Base-by-base conservation (phyloP, 208 protist species). In the Acanthamoeba triangularis region DNA sequence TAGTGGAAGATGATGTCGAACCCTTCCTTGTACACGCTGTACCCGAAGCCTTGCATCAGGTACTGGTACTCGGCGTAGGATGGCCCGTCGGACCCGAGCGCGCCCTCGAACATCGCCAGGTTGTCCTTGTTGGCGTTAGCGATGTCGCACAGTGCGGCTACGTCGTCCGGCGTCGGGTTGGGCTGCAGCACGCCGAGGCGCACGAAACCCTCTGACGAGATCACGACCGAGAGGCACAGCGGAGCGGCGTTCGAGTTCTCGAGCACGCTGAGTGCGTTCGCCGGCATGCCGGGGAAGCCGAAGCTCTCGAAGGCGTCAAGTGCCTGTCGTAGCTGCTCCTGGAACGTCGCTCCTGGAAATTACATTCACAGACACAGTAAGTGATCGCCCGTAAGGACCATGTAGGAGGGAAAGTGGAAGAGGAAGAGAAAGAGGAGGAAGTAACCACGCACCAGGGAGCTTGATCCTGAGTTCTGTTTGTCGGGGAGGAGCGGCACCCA, bases 1-100 rank as follows among this genome's bases (percentile, higher is more conserved):
- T 96, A 97, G 92, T 97, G 96, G 30, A 97, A 95, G 65, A 97
- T 93, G 59, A 97, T 94, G 80, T 97, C 97, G 59, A 96, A 96
- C 35, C 97, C 95, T 65, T 97, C 97, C 80, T 97, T 96, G 96
- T 97, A 97, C 10, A 97, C 97, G 28, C 80, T 78, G 56, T 97
- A 97, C 23, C 97, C 97, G 72, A 97, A 97, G 56, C 95, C 96
- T 61, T 96, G 91, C 72, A 95, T 96, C 28, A 97, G 76, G 49
- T 96, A 97, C 78, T 96, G 95, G 30, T 95, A 97, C 78, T 97
- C 97, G 33, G 97, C 95, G 37, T 76, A 97, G 1, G 93, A 74
- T 59, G 96, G 96, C 47, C 95, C 87, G 28, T 76, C 37, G 37
- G 88, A 92, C 30, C 69, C 95, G 3, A 97, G 59, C 37, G 95